Percentiles rank a stretch among this genome's conserved stretches.
phyloP scores from a whole-genome alignment of 257 asterid species.

The Scutellaria baicalensis region DNA sequence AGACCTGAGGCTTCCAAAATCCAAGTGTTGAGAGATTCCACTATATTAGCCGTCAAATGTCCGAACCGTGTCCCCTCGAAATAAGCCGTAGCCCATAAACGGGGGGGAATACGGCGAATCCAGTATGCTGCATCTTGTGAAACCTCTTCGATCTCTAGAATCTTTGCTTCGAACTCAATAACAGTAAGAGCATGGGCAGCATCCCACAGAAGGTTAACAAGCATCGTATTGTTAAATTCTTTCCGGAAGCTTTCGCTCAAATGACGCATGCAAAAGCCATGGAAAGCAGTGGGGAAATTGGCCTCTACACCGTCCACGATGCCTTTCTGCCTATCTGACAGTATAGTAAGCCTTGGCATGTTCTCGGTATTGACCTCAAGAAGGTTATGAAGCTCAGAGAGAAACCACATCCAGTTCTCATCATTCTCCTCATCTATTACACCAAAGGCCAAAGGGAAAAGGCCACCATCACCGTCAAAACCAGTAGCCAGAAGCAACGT shows the following conservation, averaged over 20 bases:
- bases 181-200: conserved; percentile 84
- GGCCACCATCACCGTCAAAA: conserved; percentile 89
- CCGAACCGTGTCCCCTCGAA: conserved; percentile 90
- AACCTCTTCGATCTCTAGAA: conserved; percentile 74
- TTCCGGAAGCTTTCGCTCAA: conserved; percentile 82
- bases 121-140: conserved; percentile 91
- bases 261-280: conserved; percentile 91
- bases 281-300: conserved; percentile 90
- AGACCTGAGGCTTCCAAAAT: conserved; percentile 83
- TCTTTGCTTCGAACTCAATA: conserved; percentile 63
- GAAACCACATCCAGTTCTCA: conserved; percentile 98
- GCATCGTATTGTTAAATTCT: conserved; percentile 81
- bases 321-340: conserved; percentile 85
- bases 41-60: conserved; percentile 70
- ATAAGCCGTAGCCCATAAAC: conserved; percentile 85
- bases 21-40: conserved; percentile 72
- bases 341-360: conserved; percentile 92
- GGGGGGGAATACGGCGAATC: conserved; percentile 74
- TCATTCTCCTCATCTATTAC: conserved; percentile 92
- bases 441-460: conserved; percentile 91
- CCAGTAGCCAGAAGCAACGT: conserved; percentile 89
- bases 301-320: conserved; percentile 82
- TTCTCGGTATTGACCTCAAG: conserved; percentile 86
- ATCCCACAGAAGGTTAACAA: conserved; percentile 83
- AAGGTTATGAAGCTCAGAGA: conserved; percentile 83